These are phyloP conservation scores for Candida nonsorbophila DNA, from an alignment of 805 yeast species.

Conservation along the genomic window DNA sequence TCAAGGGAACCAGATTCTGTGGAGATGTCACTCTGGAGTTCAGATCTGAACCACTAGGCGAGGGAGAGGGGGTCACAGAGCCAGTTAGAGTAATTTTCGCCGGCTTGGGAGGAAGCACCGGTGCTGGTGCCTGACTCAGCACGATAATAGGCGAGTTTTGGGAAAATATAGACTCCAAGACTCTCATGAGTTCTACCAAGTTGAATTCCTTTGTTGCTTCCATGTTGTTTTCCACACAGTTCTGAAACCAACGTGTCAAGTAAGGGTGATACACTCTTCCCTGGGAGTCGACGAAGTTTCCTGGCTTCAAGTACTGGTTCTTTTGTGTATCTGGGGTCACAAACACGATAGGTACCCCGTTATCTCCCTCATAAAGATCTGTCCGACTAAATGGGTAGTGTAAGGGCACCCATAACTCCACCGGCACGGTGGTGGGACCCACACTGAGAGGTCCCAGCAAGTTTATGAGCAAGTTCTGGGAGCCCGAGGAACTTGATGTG, in stretches of 20 bases:
- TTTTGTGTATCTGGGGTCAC: slow-evolving; percentile 48
- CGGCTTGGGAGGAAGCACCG: slow-evolving; percentile 11
- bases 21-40: neutral
- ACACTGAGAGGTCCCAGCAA: slow-evolving; percentile 53
- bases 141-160: slow-evolving; percentile 43
- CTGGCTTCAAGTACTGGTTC: slow-evolving; percentile 45
- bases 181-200: slow-evolving; percentile 24
- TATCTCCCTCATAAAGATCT: slow-evolving; percentile 9
- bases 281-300: slow-evolving; percentile 61
- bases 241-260: slow-evolving; percentile 50
- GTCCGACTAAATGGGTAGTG: slow-evolving; percentile 49
- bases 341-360: slow-evolving; percentile 57
- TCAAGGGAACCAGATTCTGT: slow-evolving; percentile 8
- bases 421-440: slow-evolving; percentile 32
- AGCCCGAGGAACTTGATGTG: slow-evolving; percentile 52
- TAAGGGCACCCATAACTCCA: slow-evolving; percentile 74
- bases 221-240: slow-evolving; percentile 7
- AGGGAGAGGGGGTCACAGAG: slow-evolving; percentile 3
- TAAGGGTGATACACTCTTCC: slow-evolving; percentile 72
- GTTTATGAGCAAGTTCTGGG: slow-evolving; percentile 51
- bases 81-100: slow-evolving; percentile 7
- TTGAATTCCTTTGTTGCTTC: slow-evolving; percentile 12
- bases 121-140: slow-evolving; percentile 5
- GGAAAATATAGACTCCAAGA: slow-evolving; percentile 29
- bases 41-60: neutral